phyloP scores from a whole-genome alignment of 1,139 yeast species.

The Diutina siamensis region DNA sequence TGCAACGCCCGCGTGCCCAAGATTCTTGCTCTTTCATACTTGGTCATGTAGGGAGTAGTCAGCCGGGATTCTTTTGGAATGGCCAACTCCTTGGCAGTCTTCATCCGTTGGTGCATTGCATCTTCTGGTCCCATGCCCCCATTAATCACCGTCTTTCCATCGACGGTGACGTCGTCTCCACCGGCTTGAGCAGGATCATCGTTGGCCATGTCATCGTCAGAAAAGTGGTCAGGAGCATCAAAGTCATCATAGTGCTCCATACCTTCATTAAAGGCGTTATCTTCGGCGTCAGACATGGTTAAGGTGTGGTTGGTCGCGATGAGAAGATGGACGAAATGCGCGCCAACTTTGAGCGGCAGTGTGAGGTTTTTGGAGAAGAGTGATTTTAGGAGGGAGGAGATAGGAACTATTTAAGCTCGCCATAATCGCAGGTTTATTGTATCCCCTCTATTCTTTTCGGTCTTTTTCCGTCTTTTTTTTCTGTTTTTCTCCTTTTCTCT shows the following conservation, averaged over 20 bases:
- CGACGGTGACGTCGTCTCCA: constrained; percentile 40
- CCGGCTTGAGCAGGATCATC: constrained; percentile 24
- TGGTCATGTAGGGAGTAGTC: constrained; percentile 98
- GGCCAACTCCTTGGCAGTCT: constrained; percentile 70
- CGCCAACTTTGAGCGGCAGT: not conserved
- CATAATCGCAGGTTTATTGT: too few species aligned
- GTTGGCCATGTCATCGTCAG: constrained; percentile 47
- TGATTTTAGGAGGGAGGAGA: not conserved
- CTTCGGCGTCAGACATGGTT: constrained; percentile 39
- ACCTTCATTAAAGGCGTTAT: constrained; percentile 56
- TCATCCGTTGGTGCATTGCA: constrained; percentile 37
- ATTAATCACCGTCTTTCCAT: constrained; percentile 61
- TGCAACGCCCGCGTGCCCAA: constrained; percentile 94
- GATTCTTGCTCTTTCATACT: constrained; percentile 93
- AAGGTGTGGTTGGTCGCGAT: not conserved
- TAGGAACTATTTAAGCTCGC: too few species aligned
- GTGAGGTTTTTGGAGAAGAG: not conserved
- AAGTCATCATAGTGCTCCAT: constrained; percentile 74
- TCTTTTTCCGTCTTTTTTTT: too few species aligned
- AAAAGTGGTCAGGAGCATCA: constrained; percentile 64
- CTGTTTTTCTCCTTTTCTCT: too few species aligned
- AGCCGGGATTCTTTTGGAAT: constrained; percentile 81
- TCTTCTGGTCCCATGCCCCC: constrained; percentile 58
- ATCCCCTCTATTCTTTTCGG: too few species aligned
- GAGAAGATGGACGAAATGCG: not conserved